phyloP scores from a whole-genome alignment of 805 yeast species.

The Candida wancherniae region DNA sequence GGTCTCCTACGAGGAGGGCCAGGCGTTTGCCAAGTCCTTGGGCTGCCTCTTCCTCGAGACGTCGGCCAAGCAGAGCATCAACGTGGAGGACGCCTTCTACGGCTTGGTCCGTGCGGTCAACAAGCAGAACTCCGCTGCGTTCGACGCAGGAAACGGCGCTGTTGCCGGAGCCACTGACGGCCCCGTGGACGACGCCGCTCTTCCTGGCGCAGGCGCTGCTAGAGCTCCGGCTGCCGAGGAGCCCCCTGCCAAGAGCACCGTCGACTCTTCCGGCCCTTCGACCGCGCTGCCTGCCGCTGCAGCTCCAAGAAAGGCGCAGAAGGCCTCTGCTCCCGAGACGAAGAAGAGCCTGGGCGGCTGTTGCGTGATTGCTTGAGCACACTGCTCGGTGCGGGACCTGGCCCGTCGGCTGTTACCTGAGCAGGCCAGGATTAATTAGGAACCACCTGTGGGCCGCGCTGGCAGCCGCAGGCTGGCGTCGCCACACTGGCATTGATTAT shows the following conservation, averaged over 20 bases:
- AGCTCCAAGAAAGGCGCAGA: conserved; percentile 11
- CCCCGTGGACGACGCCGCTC: conserved; percentile 4
- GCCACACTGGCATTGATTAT: too few relatives aligned
- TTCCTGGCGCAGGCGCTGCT: conserved; percentile 4
- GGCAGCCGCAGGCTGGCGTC: too few relatives aligned
- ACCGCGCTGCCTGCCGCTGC: conserved; percentile 6
- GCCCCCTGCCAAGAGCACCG: conserved; percentile 1
- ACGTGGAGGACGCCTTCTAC: conserved; percentile 82
- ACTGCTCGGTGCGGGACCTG: too few relatives aligned
- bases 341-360: conserved; percentile 16
- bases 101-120: conserved; percentile 59
- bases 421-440: too few relatives aligned
- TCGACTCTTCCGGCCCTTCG: conserved; percentile 1
- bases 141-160: not conserved
- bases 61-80: conserved; percentile 84
- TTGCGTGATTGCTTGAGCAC: conserved; percentile 15
- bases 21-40: conserved; percentile 57
- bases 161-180: conserved; percentile 5
- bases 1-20: conserved; percentile 64
- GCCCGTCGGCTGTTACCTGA: too few relatives aligned
- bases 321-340: conserved; percentile 5
- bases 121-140: conserved; percentile 8
- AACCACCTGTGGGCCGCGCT: too few relatives aligned
- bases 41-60: conserved; percentile 82
- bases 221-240: conserved; percentile 1